Base-by-base conservation (phyloP, 441 rosid species). In the Dalechampia spathulata region DNA sequence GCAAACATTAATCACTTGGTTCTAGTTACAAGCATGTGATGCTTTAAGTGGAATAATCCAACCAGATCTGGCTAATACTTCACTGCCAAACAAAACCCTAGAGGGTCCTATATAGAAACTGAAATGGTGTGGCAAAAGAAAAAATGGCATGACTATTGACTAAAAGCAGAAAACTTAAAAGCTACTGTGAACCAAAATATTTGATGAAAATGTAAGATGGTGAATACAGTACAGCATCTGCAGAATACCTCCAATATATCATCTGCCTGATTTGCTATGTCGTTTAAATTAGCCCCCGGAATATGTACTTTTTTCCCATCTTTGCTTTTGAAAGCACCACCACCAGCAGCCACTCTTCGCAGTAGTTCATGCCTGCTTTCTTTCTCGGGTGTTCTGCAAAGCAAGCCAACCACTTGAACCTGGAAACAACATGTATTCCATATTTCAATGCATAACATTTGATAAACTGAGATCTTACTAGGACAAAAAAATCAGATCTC, bases 401-500 rank as follows among this genome's bases (percentile, higher is more conserved):
- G 96, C 72, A 92, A 75, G 61, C 96, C 99, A 72, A 92, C 66
- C 82, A 92, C 96, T 64, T 86, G 99, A 73, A 92, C 90, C 96
- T 92, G 62, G 43, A 64, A 10, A 56, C 32, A 52, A 59, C 43
- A 50, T 30, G 4, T 20, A 20, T 36, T 42, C n/a, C 22, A 63
- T 0, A 1, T 7, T 30, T 30, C 8, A 30, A 30, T 30, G 34
- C 23, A 16, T 8, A 1, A 21, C 10, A 53, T 5, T 44, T 16
- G 15, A 42, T 27, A 43, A 57, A 34, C 46, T 16, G 59, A 30
- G 52, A 50, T 48, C 45, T 11, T 17, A 25, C 10, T 1, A 39
- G 15, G 51, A 64, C 34, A 26, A 59, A 38, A 60, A 61, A 46
- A 51, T 30, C 23, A 56, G 48, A 52, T 9, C 22, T 32, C 14